These are phyloP conservation scores for Apiospora pterosperma DNA, from an alignment of 2,329 filamentous ascomycete genomes.

Conservation along the genomic window DNA sequence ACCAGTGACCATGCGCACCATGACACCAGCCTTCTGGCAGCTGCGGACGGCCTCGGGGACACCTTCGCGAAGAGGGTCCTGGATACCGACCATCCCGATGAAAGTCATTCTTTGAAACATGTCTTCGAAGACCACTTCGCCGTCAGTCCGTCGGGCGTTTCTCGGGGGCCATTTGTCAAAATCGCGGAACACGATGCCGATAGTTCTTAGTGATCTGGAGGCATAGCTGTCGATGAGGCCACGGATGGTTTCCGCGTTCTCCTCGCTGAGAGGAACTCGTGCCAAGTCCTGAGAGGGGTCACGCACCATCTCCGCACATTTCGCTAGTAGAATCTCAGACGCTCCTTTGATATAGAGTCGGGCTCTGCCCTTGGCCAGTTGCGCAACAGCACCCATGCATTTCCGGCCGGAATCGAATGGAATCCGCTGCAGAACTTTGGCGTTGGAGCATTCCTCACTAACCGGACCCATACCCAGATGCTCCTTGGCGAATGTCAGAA, in stretches of 20 bases:
- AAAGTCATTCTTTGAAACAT: conserved; percentile 67
- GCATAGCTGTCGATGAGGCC: conserved; percentile 75
- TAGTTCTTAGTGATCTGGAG: conserved; percentile 75
- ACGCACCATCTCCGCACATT: conserved; percentile 50
- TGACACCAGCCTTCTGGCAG: conserved; percentile 73
- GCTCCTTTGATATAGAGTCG: conserved; percentile 62
- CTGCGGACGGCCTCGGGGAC: conserved; percentile 70
- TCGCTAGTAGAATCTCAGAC: conserved; percentile 58
- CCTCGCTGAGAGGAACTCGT: conserved; percentile 42
- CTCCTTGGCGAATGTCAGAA: conserved; percentile 66
- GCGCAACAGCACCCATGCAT: conserved; percentile 62
- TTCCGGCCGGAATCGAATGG: conserved; percentile 76
- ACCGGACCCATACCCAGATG: conserved; percentile 66
- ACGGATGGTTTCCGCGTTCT: conserved; percentile 56
- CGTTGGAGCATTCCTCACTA: conserved; percentile 59
- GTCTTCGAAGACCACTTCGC: conserved; percentile 62
- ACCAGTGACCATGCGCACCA: conserved; percentile 82
- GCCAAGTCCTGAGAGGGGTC: conserved; percentile 45
- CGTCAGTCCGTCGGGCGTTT: conserved; percentile 50
- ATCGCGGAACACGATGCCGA: conserved; percentile 79
- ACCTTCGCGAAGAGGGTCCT: conserved; percentile 73
- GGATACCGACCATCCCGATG: conserved; percentile 72
- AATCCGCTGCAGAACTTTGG: conserved; percentile 60
- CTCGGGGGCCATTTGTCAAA: conserved; percentile 81
- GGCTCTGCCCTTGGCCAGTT: conserved; percentile 47